Evolutionary conservation across 2,329 filamentous ascomycete species (phyloP).

Genomic region (Colletotrichum viniferum): DNA sequence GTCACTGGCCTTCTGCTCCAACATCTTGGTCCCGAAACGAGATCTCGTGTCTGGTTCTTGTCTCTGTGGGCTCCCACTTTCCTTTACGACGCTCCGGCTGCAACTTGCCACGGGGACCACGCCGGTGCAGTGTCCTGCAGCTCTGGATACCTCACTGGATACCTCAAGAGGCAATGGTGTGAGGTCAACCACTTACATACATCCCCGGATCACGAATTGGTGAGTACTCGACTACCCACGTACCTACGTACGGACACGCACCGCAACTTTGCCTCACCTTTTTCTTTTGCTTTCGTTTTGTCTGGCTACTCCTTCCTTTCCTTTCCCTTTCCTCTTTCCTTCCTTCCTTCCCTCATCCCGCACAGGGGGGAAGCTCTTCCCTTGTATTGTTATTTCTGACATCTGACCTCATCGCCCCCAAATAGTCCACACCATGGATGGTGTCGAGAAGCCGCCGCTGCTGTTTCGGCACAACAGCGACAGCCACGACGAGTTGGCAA

Average conservation of each 20-base stretch:
- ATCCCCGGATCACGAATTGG: slow-evolving; percentile 14
- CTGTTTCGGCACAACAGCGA: slow-evolving; percentile 1
- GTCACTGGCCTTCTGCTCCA: slow-evolving; percentile 13
- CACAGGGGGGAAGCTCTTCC: slow-evolving; percentile 8
- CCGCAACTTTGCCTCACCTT: not conserved
- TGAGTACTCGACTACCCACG: not conserved
- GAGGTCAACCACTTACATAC: slow-evolving; percentile 5
- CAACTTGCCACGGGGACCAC: slow-evolving; percentile 19
- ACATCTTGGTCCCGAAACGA: slow-evolving; percentile 23
- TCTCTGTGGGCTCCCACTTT: slow-evolving; percentile 19
- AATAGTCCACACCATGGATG: slow-evolving; percentile 35
- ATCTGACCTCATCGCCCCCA: slow-evolving; percentile 6
- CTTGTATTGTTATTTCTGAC: slow-evolving; percentile 18
- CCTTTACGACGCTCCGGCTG: slow-evolving; percentile 19
- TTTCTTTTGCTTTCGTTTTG: not conserved
- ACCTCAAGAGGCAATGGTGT: slow-evolving; percentile 17
- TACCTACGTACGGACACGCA: not conserved
- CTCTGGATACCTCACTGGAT: not conserved
- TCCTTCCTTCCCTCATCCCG: not conserved
- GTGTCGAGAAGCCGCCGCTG: slow-evolving; percentile 31
- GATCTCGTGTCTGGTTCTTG: slow-evolving; percentile 20
- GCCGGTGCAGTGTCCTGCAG: not conserved
- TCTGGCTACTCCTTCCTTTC: not conserved
- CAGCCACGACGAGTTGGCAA: slow-evolving; percentile 9
- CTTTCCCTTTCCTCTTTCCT: not conserved